These are phyloP conservation scores for Xylaria sp. DNA, from an alignment of 2,329 filamentous ascomycete species.

Conservation along the genomic window DNA sequence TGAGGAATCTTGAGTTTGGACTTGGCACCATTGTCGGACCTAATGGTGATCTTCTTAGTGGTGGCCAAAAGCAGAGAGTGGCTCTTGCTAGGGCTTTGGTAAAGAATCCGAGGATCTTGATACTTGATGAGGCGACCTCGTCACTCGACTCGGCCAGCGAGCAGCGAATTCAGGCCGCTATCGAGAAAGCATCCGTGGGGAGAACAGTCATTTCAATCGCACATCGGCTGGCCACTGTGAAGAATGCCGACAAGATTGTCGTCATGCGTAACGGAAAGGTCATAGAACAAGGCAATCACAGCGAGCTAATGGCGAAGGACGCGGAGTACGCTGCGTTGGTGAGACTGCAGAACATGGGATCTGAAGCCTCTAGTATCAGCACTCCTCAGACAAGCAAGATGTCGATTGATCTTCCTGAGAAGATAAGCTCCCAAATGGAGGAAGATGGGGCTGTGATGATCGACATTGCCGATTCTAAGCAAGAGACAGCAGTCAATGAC, in stretches of 20 bases:
- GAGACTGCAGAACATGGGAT: slow-evolving; percentile 50
- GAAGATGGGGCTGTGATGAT: slow-evolving; percentile 33
- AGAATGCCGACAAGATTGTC: slow-evolving; percentile 72
- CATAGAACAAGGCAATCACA: slow-evolving; percentile 71
- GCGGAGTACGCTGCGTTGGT: slow-evolving; percentile 50
- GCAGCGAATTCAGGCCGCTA: slow-evolving; percentile 54
- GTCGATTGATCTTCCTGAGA: slow-evolving; percentile 53
- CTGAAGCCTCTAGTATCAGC: slow-evolving; percentile 50
- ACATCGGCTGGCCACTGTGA: slow-evolving; percentile 69
- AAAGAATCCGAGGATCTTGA: slow-evolving; percentile 58
- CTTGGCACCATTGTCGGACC: slow-evolving; percentile 57
- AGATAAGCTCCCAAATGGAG: slow-evolving; percentile 24
- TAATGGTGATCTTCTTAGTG: slow-evolving; percentile 58
- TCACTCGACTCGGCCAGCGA: slow-evolving; percentile 62
- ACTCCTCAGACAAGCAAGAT: slow-evolving; percentile 46
- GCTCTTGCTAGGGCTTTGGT: slow-evolving; percentile 61
- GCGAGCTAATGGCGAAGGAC: slow-evolving; percentile 61
- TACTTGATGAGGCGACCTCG: slow-evolving; percentile 64
- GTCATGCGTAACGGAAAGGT: slow-evolving; percentile 70
- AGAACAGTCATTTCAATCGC: slow-evolving; percentile 76
- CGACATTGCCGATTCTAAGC: slow-evolving; percentile 28
- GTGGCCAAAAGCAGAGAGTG: slow-evolving; percentile 62
- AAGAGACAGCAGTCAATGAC: slow-evolving; percentile 29
- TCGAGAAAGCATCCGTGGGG: slow-evolving; percentile 50
- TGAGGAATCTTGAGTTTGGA: slow-evolving; percentile 59